Evolutionary conservation across 805 yeast genomes (phyloP), one percentile per base, ranked within the genome.

Genomic region (Lachancea quebecensis): DNA sequence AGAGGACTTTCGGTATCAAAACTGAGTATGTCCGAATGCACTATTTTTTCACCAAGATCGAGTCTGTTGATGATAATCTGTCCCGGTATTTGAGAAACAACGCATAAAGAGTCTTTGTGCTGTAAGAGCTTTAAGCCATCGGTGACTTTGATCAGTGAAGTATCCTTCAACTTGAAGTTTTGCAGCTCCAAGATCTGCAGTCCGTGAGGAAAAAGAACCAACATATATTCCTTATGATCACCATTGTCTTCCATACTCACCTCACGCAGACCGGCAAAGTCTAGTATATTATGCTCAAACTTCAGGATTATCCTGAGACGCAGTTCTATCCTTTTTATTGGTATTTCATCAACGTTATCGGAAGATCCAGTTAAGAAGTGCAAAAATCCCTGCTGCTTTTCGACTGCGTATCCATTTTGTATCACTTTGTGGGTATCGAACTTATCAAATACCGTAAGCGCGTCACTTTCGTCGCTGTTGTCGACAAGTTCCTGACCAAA

Each of bases 401-500:
- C 54, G 7, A 56, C 54, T 7, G 56, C 50, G 35, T 55, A 62
- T 1, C 69, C 69, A 52, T 64, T 63, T 44, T 65, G 69, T 29
- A 65, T 62, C 10, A 65, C 49, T 42, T 47, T 60, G 3, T 59
- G 57, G 32, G 56, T 47, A 18, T 58, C 63, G 12, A 50, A 53
- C 18, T 52, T 54, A 14, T 62, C 63, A 47, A 56, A 59, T 4
- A 63, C 66, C 2, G 64, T 58, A n/a, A 65, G 48, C 1, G 57
- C 49, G 38, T 64, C 64, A 42, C 59, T 64, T 44, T 65, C 67
- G 28, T 50, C 53, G 11, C 45, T 39, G 25, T 56, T 48, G 18
- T 52, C 53, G 35, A 52, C 56, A 29, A 45, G 41, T 10, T 55
- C 56, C 15, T 55, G 52, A 7, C 52, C 54, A 27, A 33, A 32